A percentile compares a stretch with the other conserved stretches of the same genome.
These are phyloP conservation scores for Akanthomyces muscarius DNA, from an alignment of 2,329 filamentous ascomycete species.

Conservation along the genomic window DNA sequence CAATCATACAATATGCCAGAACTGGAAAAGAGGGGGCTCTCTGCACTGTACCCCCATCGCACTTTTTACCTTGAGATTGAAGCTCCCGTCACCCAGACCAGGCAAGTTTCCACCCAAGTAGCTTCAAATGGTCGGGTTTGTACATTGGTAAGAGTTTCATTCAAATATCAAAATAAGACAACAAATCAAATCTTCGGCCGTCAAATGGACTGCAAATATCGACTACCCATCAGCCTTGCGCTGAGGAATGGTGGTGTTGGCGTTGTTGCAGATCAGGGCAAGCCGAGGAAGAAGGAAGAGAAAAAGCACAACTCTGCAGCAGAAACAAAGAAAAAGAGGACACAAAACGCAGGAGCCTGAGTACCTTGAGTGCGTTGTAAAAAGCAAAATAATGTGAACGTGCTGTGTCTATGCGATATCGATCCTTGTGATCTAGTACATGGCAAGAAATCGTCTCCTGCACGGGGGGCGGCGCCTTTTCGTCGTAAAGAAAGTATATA, in stretches of 20 bases:
- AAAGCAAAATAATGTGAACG: conserved; percentile 19
- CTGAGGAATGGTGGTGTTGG: neutral
- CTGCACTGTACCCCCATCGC: neutral
- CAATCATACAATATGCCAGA: conserved; percentile 17
- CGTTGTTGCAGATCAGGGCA: neutral
- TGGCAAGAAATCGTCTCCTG: conserved; percentile 7
- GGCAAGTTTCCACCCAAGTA: neutral
- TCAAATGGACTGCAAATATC: neutral
- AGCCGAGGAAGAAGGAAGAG: conserved; percentile 21
- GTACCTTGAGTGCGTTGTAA: conserved; percentile 23
- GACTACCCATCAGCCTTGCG: neutral
- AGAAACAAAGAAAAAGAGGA: conserved; percentile 10
- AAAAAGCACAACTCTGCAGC: conserved; percentile 15
- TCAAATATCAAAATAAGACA: conserved; percentile 12
- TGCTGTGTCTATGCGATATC: conserved; percentile 19
- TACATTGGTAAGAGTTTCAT: neutral
- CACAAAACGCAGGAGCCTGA: conserved; percentile 25
- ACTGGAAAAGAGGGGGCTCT: neutral
- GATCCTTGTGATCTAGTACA: conserved; percentile 19
- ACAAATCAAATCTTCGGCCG: conserved; percentile 5
- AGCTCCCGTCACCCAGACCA: neutral
- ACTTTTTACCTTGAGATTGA: conserved; percentile 7
- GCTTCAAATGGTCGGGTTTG: neutral
- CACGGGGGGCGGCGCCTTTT: conserved; percentile 15
- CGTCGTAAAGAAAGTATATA: conserved; percentile 15